Evolutionary conservation across 2,329 filamentous ascomycete species (phyloP).

Genomic region (Arthrobotrys iridis): DNA sequence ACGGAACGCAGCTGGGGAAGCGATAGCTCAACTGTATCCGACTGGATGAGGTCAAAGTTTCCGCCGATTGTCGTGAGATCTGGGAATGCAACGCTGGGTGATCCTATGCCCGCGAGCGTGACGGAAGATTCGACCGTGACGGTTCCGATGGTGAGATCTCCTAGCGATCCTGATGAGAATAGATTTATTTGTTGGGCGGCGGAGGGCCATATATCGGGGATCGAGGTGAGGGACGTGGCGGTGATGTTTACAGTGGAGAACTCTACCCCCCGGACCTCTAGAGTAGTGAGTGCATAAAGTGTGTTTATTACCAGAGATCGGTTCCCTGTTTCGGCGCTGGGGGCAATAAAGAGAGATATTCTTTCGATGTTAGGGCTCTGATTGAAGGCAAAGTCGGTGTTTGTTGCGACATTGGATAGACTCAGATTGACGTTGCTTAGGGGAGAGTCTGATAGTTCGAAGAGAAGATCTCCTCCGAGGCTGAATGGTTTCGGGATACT

Average conservation of each 20-base stretch:
- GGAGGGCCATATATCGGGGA: constrained; percentile 26
- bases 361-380: constrained; percentile 14
- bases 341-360: constrained; percentile 1
- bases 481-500: constrained; percentile 1
- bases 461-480: constrained; percentile 23
- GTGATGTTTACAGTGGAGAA: constrained; percentile 23
- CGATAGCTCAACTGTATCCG: constrained; percentile 3
- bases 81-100: not conserved
- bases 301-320: constrained; percentile 1
- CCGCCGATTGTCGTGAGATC: not conserved
- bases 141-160: constrained; percentile 7
- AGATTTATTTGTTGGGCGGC: not conserved
- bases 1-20: constrained; percentile 12
- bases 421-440: not conserved
- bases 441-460: constrained; percentile 8
- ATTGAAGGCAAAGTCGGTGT: constrained; percentile 8
- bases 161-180: not conserved
- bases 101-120: constrained; percentile 8
- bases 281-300: not conserved
- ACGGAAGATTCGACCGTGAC: not conserved
- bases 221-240: not conserved
- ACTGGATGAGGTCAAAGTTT: constrained; percentile 21
- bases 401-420: not conserved
- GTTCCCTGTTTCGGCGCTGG: constrained; percentile 1
- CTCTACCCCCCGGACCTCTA: not conserved